phyloP scores from a whole-genome alignment of 116 monocot genomes.

The Trichopus zeylanicus region DNA sequence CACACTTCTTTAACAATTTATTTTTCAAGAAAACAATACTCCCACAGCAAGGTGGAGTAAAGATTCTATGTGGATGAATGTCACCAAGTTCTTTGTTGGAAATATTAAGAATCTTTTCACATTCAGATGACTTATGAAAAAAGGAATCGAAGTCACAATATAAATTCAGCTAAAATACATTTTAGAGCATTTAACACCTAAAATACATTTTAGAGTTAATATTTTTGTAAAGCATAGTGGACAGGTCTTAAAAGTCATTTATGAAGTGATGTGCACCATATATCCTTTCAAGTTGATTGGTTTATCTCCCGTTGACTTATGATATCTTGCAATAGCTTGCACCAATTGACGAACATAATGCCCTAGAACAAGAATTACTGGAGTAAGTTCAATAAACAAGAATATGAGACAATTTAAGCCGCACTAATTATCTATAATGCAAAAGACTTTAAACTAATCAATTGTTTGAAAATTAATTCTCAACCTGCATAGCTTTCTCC shows the following conservation, averaged over 20 bases:
- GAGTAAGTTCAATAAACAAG: too few relatives aligned
- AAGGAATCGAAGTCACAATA: constrained; percentile 83
- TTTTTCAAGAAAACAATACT: constrained; percentile 45
- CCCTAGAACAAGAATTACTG: constrained; percentile 55
- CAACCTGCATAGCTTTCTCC: constrained; percentile 99
- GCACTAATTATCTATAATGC: too few relatives aligned
- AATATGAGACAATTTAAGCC: neutral
- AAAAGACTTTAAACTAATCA: too few relatives aligned
- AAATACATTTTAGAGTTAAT: neutral
- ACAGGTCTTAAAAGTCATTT: too few relatives aligned
- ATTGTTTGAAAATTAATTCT: too few relatives aligned
- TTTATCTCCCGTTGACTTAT: constrained; percentile 36
- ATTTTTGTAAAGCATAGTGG: neutral
- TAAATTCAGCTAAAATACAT: constrained; percentile 73
- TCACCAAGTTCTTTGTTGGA: constrained; percentile 73
- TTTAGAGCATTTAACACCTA: constrained; percentile 93
- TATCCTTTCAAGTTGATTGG: too few relatives aligned
- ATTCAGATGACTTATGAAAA: constrained; percentile 52
- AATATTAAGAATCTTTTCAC: constrained; percentile 64
- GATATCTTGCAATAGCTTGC: too few relatives aligned
- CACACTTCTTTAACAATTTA: constrained; percentile 71
- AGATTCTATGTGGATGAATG: too few relatives aligned
- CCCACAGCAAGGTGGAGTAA: constrained; percentile 70
- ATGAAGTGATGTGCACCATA: too few relatives aligned
- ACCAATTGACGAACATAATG: constrained; percentile 98